Conservation (phyloP, 75 land plant species). For the Pinus taeda region DNA sequence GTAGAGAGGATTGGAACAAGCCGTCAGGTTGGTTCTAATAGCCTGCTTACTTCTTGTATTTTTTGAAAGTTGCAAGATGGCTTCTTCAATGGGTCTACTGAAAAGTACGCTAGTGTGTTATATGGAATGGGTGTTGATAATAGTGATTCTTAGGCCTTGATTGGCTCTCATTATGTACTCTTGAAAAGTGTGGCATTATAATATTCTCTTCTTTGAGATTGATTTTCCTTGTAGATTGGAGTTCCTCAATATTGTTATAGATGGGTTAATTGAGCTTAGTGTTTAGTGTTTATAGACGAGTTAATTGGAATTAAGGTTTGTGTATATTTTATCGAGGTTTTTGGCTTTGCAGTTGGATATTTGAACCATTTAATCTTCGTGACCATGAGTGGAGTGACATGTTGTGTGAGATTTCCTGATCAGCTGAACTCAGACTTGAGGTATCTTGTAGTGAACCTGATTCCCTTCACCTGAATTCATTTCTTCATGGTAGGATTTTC, state of each 20-base stretch:
- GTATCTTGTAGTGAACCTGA: too few species aligned
- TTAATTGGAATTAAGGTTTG: too few species aligned
- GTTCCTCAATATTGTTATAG: not conserved
- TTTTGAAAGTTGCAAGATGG: constrained; percentile 48
- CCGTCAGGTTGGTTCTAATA: constrained; percentile 71
- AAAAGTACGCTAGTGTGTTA: constrained; percentile 51
- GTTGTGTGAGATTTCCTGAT: too few species aligned
- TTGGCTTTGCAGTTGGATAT: not conserved
- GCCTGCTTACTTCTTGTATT: constrained; percentile 45
- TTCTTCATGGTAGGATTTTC: too few species aligned
- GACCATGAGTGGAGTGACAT: too few species aligned
- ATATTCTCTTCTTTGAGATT: not conserved
- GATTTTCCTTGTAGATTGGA: not conserved
- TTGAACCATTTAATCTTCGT: not conserved
- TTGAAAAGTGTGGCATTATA: not conserved
- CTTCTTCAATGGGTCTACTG: constrained; percentile 42
- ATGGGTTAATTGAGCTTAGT: too few species aligned
- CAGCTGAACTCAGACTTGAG: too few species aligned
- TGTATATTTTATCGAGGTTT: too few species aligned
- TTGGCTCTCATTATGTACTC: not conserved
- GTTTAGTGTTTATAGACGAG: too few species aligned
- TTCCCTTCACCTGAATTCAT: too few species aligned
- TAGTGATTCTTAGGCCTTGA: not conserved
- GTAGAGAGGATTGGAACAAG: constrained; percentile 46
- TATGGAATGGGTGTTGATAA: constrained; percentile 47